phyloP scores from a whole-genome alignment of 192 early-diverging fungal genomes.

The Mortierella alpina region DNA sequence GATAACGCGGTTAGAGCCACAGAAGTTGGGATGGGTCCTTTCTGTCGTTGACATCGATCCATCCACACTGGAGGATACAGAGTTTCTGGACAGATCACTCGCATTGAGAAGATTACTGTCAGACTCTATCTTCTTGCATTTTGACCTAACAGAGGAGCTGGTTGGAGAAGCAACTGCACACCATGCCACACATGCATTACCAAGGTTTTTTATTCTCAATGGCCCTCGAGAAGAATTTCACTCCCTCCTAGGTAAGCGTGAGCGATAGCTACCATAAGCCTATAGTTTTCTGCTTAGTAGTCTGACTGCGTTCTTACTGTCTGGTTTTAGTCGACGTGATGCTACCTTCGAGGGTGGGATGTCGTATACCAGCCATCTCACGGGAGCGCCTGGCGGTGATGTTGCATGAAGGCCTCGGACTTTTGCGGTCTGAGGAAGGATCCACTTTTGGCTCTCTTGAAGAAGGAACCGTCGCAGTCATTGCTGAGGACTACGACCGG shows the following conservation, averaged over 20 bases:
- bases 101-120: conserved; percentile 1
- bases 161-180: neutral
- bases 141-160: neutral
- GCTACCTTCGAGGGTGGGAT: too few relatives aligned
- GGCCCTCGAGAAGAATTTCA: neutral
- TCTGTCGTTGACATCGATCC: neutral
- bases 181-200: neutral
- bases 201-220: neutral
- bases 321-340: too few relatives aligned
- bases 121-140: neutral
- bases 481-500: too few relatives aligned
- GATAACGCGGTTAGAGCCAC: neutral
- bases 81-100: conserved; percentile 7
- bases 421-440: too few relatives aligned
- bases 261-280: neutral
- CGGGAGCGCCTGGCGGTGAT: too few relatives aligned
- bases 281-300: too few relatives aligned
- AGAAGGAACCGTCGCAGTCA: too few relatives aligned
- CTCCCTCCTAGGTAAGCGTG: neutral
- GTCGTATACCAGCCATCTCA: too few relatives aligned
- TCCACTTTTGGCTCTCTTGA: too few relatives aligned
- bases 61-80: neutral
- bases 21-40: neutral
- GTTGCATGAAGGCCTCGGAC: too few relatives aligned
- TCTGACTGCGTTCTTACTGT: too few relatives aligned